Evolutionary conservation across 257 asterid species (phyloP).

Genomic region (Przewalskia tangutica): DNA sequence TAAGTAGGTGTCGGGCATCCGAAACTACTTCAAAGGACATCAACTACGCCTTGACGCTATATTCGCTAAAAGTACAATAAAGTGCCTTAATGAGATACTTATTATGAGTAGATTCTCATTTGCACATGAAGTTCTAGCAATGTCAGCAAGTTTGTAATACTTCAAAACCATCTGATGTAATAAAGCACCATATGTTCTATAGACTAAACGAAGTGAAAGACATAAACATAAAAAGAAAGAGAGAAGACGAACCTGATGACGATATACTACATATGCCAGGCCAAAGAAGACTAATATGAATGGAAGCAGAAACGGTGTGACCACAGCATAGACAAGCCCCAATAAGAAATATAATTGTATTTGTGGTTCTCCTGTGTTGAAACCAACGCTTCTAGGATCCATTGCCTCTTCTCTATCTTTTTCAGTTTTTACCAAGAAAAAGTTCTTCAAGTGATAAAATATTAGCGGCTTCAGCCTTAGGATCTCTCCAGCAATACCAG

Average conservation of each 20-base stretch:
- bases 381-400: conserved; percentile 95
- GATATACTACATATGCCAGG: conserved; percentile 72
- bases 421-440: conserved; percentile 85
- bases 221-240: background rate
- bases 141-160: background rate
- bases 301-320: conserved; percentile 81
- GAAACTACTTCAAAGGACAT: background rate
- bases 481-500: conserved; percentile 87
- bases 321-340: conserved; percentile 87
- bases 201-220: background rate
- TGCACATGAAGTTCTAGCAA: background rate
- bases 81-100: background rate
- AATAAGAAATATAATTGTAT: conserved; percentile 84
- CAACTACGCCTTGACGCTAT: background rate
- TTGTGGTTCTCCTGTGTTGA: conserved; percentile 82
- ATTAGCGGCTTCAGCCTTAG: conserved; percentile 71
- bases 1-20: background rate
- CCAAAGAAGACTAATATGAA: conserved; percentile 81
- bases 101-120: background rate
- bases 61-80: background rate
- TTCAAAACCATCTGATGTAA: background rate
- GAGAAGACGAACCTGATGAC: conserved; percentile 68
- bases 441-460: conserved; percentile 71
- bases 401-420: conserved; percentile 92
- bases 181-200: background rate